Evolutionary conservation across 2,329 filamentous ascomycete species (phyloP), one percentile per base, ranked within the genome.

Genomic region (Davidsoniella virescens): DNA sequence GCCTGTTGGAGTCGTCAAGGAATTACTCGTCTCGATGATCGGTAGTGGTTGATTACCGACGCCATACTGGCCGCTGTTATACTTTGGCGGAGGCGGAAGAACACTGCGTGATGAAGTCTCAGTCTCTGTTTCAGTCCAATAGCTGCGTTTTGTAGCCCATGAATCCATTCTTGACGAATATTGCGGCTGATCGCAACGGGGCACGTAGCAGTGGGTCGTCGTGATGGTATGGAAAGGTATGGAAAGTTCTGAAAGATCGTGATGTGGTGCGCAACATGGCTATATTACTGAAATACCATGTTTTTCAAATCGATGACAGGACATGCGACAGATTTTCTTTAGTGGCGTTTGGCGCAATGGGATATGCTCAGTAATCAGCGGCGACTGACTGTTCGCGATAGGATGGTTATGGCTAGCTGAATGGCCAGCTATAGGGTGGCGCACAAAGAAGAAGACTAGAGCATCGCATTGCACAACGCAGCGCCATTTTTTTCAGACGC

Each of bases 11-110:
- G 84, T 83, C 52, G 77, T 78, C 54, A 98, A 70, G 38, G 80
- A 82, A 63, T 96, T 98, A 66, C 92, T 94, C 49, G 90, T 95
- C 72, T 98, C 92, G 60, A 94, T 82, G 64, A 94, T 77, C 37
- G 84, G 82, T 37, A 78, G 71, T 7, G 46, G 41, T 20, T 36
- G 33, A 9, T 17, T 36, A 10, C 81, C 74, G 56, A 77, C 77
- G 58, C 82, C 80, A 68, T 84, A 84, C 56, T 81, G 59, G 77
- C 73, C 60, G 78, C 75, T 56, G 78, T 85, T 82, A 70, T 94
- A 95, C 64, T 87, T 79, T 54, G 84, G 81, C 54, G 85, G 87
- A 55, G 87, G 88, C 54, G 88, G 87, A 59, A 94, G 75, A 58
- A 93, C 87, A 66, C 84, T 87, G 57, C 46, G 46, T 16, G 29